Base-by-base conservation (phyloP, 1,284 basidiomycete species). In the Cryptococcus amylolentus region DNA sequence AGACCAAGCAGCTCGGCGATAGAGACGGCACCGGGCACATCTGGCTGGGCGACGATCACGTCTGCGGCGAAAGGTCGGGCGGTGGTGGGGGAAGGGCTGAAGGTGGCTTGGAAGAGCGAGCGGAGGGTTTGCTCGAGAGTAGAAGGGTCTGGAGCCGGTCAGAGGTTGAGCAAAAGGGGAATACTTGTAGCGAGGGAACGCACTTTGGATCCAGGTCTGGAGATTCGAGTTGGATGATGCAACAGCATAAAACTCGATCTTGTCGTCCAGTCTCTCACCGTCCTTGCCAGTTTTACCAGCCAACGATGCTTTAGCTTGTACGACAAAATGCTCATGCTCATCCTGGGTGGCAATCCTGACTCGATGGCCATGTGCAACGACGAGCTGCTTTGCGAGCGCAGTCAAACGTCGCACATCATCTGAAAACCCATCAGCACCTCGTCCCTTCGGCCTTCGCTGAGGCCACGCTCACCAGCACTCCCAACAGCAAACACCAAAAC, bases 321-420 rank as follows among this genome's bases (percentile, higher is more conserved):
- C 26, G 5, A 88, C 83, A 66, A 87, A 84, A 10, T 78, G 66
- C 12, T 80, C 77, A 69, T 87, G 88, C 8, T 82, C 84, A 54
- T 80, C 80, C 64, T 88, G 86, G 0, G 86, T 84, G 0, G 84
- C 86, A 37, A 88, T 83, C 4, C 86, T 80, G 38, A 88, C 80
- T 6, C 82, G 80, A 71, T 88, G 86, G 0, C 83, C 83, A 45
- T 70, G 63, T 0, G 59, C 84, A 76, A 41, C 77, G 70, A 80
- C 68, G 2, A 88, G 75, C 14, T 78, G 73, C 55, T 83, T 78
- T 6, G 83, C 85, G 0, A 88, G 77, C 1, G 86, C 85, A 18
- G 88, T 75, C 66, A 84, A 88, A 0, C 85, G 86, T 68, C 87
- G 86, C 0, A 88, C 85, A 64, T 88, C 86, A 41, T 86, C 86